These are phyloP conservation scores for Penicillium maclennaniae DNA, from an alignment of 495 filamentous ascomycete genomes.

Conservation along the genomic window DNA sequence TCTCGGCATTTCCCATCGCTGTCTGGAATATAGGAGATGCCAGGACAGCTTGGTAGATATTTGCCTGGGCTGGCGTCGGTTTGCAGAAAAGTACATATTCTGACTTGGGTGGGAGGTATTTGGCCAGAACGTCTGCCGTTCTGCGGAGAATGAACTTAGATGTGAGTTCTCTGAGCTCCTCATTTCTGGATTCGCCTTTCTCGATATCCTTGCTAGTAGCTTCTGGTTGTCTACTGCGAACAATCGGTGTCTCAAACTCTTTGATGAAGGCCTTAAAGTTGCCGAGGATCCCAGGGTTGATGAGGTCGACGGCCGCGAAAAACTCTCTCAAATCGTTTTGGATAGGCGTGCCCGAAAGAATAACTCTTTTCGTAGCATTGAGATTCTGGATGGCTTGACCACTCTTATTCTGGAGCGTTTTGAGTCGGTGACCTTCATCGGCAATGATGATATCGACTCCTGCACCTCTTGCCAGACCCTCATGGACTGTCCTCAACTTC, in stretches of 20 bases:
- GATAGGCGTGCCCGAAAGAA: conserved; percentile 74
- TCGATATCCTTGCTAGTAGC: conserved; percentile 64
- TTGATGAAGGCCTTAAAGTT: conserved; percentile 65
- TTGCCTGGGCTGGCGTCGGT: conserved; percentile 63
- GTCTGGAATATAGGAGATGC: conserved; percentile 64
- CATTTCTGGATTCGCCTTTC: conserved; percentile 64
- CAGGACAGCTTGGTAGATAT: conserved; percentile 66
- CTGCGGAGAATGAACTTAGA: conserved; percentile 71
- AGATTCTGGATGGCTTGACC: conserved; percentile 70
- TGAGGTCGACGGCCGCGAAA: conserved; percentile 73
- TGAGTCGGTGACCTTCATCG: conserved; percentile 78
- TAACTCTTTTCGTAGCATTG: conserved; percentile 62
- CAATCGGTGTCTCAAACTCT: conserved; percentile 70
- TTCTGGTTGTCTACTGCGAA: conserved; percentile 68
- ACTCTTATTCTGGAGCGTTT: conserved; percentile 78
- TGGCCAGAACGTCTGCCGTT: conserved; percentile 69
- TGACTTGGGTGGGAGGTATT: conserved; percentile 72
- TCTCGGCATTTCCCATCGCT: conserved; percentile 62
- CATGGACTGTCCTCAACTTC: conserved; percentile 65
- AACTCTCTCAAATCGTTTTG: conserved; percentile 81
- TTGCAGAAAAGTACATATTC: conserved; percentile 76
- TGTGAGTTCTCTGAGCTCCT: conserved; percentile 66
- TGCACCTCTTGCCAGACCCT: conserved; percentile 58
- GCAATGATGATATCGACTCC: conserved; percentile 76
- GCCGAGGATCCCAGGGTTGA: conserved; percentile 72